Percentiles rank a stretch among this genome's conserved stretches.
phyloP scores from a whole-genome alignment of 2,329 filamentous ascomycete genomes.

The Aaosphaeria arxii region DNA sequence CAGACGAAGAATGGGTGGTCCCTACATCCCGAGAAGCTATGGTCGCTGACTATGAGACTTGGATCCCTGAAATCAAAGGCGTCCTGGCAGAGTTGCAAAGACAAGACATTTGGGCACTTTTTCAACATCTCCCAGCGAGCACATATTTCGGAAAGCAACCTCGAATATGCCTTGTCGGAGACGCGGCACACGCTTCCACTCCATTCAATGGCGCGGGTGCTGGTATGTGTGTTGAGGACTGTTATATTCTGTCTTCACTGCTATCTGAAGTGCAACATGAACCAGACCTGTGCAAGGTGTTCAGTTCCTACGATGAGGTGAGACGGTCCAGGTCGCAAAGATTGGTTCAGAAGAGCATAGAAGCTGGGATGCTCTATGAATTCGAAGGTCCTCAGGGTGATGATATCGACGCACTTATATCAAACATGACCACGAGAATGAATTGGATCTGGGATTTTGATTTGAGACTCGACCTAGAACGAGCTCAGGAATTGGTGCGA shows the following conservation, averaged over 20 bases:
- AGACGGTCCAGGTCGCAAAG: slow-evolving; percentile 39
- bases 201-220: slow-evolving; percentile 54
- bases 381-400: slow-evolving; percentile 32
- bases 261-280: slow-evolving; percentile 19
- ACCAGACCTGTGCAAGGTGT: slow-evolving; percentile 26
- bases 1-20: slow-evolving; percentile 21
- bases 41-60: slow-evolving; percentile 22
- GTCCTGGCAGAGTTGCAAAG: slow-evolving; percentile 38
- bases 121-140: slow-evolving; percentile 44
- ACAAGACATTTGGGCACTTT: slow-evolving; percentile 46
- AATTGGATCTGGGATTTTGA: slow-evolving; percentile 42
- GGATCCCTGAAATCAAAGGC: slow-evolving; percentile 13
- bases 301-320: slow-evolving; percentile 37
- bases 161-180: slow-evolving; percentile 48
- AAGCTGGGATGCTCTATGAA: slow-evolving; percentile 41
- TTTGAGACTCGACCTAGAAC: slow-evolving; percentile 27
- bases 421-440: slow-evolving; percentile 29
- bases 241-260: slow-evolving; percentile 42
- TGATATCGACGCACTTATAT: slow-evolving; percentile 31
- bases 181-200: slow-evolving; percentile 56
- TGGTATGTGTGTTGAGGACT: slow-evolving; percentile 56
- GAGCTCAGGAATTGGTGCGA: slow-evolving; percentile 7
- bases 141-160: slow-evolving; percentile 35
- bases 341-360: slow-evolving; percentile 39
- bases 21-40: slow-evolving; percentile 23